Conservation (phyloP, 2,329 filamentous ascomycete genomes). For the Pestalotiopsis sp. region DNA sequence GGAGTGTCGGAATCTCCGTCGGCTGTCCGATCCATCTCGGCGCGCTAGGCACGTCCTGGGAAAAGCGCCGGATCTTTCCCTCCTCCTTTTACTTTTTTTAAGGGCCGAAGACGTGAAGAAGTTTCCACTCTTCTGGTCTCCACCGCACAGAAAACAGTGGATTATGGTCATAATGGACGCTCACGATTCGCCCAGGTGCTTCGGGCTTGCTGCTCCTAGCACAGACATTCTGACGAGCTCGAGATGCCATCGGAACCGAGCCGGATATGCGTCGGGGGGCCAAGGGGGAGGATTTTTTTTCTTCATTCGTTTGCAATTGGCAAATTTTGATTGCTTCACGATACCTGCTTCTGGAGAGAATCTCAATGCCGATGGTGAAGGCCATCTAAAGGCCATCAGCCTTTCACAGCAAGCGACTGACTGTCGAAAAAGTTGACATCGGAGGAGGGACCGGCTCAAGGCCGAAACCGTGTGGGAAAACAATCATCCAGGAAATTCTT, state of each 20-base stretch:
- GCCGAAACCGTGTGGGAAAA: not conserved
- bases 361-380: not conserved
- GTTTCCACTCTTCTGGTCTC: slow-evolving; percentile 5
- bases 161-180: not conserved
- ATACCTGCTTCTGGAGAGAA: not conserved
- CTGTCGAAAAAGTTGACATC: not conserved
- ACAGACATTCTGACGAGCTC: not conserved
- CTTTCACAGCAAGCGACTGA: not conserved
- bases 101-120: not conserved
- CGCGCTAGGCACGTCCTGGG: not conserved
- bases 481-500: not conserved
- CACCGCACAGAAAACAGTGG: slow-evolving; percentile 2
- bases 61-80: not conserved
- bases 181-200: not conserved
- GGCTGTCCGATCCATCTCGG: not conserved
- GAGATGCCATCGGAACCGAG: slow-evolving; percentile 2
- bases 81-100: not conserved
- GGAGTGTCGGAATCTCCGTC: not conserved
- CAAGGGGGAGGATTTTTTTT: not conserved
- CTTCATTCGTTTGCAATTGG: not conserved
- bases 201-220: not conserved
- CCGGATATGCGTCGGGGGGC: not conserved
- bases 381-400: not conserved
- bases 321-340: not conserved
- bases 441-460: not conserved